Evolutionary conservation across 2,329 filamentous ascomycete species (phyloP), one percentile per base, ranked within the genome.

Genomic region (Dothidotthia symphoricarpi): DNA sequence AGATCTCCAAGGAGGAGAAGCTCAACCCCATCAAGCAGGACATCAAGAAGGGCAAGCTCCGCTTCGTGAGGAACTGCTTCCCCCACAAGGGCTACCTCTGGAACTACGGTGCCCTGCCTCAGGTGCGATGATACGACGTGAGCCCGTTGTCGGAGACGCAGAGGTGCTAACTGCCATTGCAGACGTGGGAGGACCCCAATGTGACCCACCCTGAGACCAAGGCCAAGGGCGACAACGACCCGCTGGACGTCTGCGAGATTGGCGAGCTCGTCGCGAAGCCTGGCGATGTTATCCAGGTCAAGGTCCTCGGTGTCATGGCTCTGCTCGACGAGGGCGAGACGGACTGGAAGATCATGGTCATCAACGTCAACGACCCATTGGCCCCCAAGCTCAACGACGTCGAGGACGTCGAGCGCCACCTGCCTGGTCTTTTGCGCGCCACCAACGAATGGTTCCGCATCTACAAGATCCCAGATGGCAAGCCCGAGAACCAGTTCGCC

Each of bases 371-470:
- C 75, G 93, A 98, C 76, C 91, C 93, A 57, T 80, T 98, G 52
- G 93, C 93, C 40, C 74, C 87, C 66, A 95, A 95, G 82, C 86
- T 98, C 69, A 91, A 98, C 76, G 91, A 97, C 71, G 85, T 97
- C 51, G 93, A 97, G 81, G 93, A 98, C 69, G 93, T 98, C 59
- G 93, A 98, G 82, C 85, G 91, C 68, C 93, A 97, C 77, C 84
- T 98, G 42, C 93, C 93, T 45, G 93, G 93, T 61, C 88, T 98
- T 44, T 81, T 98, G 70, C 86, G 93, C 58, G 93, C 93, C 68
- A 97, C 91, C 69, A 98, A 98, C 69, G 93, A 98, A 80, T 98
- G 93, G 93, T 98, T 98, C 89, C 89, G 93, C 73, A 98, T 98
- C 82, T 98, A 98, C 86, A 98, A 98, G 82, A 98, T 98, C 75